phyloP scores from a whole-genome alignment of 2,329 filamentous ascomycete genomes.

The Xylaria sp. region DNA sequence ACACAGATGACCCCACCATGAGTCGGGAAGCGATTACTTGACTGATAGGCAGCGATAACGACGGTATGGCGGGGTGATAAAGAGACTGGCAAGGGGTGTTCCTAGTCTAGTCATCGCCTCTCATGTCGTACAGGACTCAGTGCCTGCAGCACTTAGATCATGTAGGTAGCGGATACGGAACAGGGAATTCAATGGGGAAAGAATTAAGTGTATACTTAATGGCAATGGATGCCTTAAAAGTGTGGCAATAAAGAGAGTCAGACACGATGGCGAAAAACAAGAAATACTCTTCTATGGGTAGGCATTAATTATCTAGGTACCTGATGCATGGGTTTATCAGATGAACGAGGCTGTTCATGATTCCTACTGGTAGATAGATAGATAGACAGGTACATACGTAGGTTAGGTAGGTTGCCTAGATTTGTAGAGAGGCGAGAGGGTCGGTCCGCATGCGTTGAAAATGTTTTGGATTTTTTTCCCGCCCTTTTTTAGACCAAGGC shows the following conservation, averaged over 20 bases:
- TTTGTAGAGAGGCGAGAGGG: constrained; percentile 1
- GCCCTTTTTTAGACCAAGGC: not conserved
- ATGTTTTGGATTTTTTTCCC: constrained; percentile 12
- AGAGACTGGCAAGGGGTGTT: constrained; percentile 27
- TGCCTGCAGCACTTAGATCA: too few species aligned
- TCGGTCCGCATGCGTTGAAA: constrained; percentile 27
- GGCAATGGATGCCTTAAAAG: not conserved
- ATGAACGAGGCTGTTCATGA: constrained; percentile 24
- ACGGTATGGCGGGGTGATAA: constrained; percentile 39
- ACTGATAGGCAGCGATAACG: constrained; percentile 36
- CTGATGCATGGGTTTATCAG: constrained; percentile 8
- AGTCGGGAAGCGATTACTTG: constrained; percentile 2
- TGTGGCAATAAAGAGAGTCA: constrained; percentile 11
- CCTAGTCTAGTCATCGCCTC: constrained; percentile 19
- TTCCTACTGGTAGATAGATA: not conserved
- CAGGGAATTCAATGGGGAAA: not conserved
- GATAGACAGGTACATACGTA: too few species aligned
- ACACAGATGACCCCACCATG: constrained; percentile 33
- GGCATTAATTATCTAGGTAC: not conserved
- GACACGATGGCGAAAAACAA: constrained; percentile 11
- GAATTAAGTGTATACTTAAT: not conserved
- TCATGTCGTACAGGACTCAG: not conserved
- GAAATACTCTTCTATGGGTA: not conserved
- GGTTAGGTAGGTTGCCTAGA: not conserved
- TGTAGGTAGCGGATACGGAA: not conserved